These are phyloP conservation scores for Neurospora hispaniola DNA, from an alignment of 495 filamentous ascomycete species.

Conservation along the genomic window DNA sequence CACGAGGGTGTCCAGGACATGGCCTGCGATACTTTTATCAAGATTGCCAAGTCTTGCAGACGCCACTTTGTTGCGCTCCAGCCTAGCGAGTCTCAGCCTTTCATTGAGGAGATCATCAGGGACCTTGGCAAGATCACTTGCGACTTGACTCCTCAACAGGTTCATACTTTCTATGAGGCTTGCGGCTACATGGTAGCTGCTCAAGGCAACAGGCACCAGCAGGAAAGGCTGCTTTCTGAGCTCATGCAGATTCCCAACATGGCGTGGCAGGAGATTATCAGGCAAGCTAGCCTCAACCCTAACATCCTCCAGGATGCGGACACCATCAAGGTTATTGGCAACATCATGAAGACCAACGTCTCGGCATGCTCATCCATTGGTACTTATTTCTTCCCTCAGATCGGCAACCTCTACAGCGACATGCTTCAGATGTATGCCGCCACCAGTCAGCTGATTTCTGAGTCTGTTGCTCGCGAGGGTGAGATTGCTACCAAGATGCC, in stretches of 20 bases:
- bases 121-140: constrained; percentile 90
- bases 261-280: constrained; percentile 92
- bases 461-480: constrained; percentile 81
- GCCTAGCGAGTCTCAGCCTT: constrained; percentile 86
- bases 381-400: constrained; percentile 97
- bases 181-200: constrained; percentile 99
- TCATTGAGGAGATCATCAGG: constrained; percentile 97
- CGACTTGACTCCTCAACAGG: constrained; percentile 90
- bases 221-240: constrained; percentile 84
- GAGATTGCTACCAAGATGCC: constrained; percentile 96
- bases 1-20: constrained; percentile 99
- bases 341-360: constrained; percentile 99
- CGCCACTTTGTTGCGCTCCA: constrained; percentile 95
- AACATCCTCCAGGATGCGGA: constrained; percentile 78
- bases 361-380: constrained; percentile 93
- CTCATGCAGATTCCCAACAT: constrained; percentile 87
- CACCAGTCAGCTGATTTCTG: constrained; percentile 89
- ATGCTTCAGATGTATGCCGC: constrained; percentile 99
- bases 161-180: constrained; percentile 98
- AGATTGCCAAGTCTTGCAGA: constrained; percentile 96
- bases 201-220: constrained; percentile 82
- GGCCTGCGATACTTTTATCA: constrained; percentile 99
- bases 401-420: constrained; percentile 93
- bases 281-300: constrained; percentile 68
- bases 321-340: constrained; percentile 95